Evolutionary conservation across 1,284 basidiomycete genomes (phyloP).

Genomic region (Naganishia sp.): DNA sequence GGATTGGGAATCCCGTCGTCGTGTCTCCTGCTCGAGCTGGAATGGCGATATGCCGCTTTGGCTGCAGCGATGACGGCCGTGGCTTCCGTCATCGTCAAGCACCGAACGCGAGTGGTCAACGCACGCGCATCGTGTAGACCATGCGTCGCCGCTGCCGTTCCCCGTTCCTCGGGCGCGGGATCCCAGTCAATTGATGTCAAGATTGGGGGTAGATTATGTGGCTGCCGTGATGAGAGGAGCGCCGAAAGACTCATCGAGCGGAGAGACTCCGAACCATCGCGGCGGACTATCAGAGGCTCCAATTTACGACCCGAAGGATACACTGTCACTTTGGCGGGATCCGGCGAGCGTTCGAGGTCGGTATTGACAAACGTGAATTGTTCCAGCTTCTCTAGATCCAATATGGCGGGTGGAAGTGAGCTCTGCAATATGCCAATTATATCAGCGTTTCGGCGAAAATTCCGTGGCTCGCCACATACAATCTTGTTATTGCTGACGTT

Average conservation of each 20-base stretch:
- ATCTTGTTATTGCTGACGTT: conserved; percentile 52
- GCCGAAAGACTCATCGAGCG: conserved; percentile 43
- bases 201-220: conserved; percentile 44
- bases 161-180: conserved; percentile 11
- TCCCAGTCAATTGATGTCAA: conserved; percentile 47
- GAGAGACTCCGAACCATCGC: conserved; percentile 38
- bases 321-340: neutral
- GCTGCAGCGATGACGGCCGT: conserved; percentile 13
- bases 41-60: conserved; percentile 16
- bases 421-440: neutral
- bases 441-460: neutral
- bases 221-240: conserved; percentile 45
- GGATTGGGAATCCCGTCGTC: conserved; percentile 32
- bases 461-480: conserved; percentile 37
- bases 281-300: conserved; percentile 35
- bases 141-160: conserved; percentile 32
- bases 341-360: conserved; percentile 23
- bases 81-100: conserved; percentile 7
- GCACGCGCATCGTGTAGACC: conserved; percentile 40
- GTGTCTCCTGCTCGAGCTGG: conserved; percentile 14
- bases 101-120: conserved; percentile 32
- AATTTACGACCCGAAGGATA: conserved; percentile 32
- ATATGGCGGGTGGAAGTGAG: conserved; percentile 48
- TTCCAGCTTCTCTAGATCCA: conserved; percentile 40
- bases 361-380: conserved; percentile 31